Evolutionary conservation across 1,139 yeast species (phyloP).

Genomic region (Zygosaccharomyces pseudobailii): DNA sequence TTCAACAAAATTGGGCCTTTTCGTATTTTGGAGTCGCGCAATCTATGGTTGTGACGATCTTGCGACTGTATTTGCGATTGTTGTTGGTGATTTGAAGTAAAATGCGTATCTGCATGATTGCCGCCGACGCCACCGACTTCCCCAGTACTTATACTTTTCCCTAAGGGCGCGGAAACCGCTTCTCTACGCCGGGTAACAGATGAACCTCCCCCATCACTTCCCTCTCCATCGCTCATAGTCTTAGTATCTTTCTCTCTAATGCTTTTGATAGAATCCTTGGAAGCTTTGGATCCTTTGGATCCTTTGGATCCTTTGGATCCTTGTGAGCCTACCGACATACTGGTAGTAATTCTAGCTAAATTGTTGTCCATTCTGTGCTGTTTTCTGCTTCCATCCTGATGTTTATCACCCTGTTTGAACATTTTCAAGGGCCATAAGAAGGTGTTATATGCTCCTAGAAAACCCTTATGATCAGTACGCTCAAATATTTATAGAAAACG

Average conservation of each 20-base stretch:
- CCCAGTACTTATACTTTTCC: slow-evolving; percentile 1
- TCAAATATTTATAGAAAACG: neutral
- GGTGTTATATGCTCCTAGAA: neutral
- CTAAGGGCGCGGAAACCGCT: neutral
- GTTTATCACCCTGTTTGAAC: slow-evolving; percentile 1
- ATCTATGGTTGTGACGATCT: neutral
- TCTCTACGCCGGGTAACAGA: neutral
- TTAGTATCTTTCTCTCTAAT: neutral
- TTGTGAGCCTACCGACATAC: neutral
- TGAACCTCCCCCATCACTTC: neutral
- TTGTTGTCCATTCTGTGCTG: neutral
- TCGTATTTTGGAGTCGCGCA: slow-evolving; percentile 9
- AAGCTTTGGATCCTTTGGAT: no score
- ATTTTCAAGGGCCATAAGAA: neutral
- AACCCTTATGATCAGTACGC: neutral
- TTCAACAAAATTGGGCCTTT: slow-evolving; percentile 20
- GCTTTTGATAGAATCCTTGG: no score
- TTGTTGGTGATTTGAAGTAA: slow-evolving; percentile 4
- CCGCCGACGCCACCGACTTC: slow-evolving; percentile 5
- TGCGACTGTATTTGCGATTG: neutral
- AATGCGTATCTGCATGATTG: neutral
- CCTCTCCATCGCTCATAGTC: neutral
- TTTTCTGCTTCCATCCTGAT: neutral
- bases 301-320: neutral
- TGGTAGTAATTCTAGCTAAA: neutral